phyloP scores from a whole-genome alignment of 2,329 filamentous ascomycete genomes.

The Mycosphaerelloides madeirae region DNA sequence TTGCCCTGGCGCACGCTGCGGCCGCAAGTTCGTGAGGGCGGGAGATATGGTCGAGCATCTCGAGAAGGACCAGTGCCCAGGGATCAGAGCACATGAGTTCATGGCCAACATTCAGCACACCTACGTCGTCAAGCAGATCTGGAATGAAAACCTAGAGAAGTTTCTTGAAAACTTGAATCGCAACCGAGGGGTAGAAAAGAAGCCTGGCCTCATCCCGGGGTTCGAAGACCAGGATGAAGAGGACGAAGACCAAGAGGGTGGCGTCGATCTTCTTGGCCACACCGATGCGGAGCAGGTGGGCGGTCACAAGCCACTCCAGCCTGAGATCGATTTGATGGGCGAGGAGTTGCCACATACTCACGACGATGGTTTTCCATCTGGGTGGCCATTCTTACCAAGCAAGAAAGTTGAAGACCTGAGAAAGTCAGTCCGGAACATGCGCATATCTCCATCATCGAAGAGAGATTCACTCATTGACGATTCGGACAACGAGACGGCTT shows the following conservation, averaged over 20 bases:
- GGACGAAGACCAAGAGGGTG: conserved; percentile 36
- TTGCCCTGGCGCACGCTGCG: conserved; percentile 53
- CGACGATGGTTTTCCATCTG: no score
- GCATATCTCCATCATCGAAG: no score
- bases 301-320: conserved; percentile 16
- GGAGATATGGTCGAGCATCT: conserved; percentile 50
- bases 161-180: conserved; percentile 20
- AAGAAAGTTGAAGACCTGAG: no score
- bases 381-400: no score
- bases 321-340: conserved; percentile 10
- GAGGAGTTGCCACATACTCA: neutral
- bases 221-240: neutral
- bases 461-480: neutral
- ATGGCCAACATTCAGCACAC: conserved; percentile 49
- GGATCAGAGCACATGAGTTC: conserved; percentile 42
- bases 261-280: conserved; percentile 16
- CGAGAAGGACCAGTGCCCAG: conserved; percentile 48
- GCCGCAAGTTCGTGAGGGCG: conserved; percentile 44
- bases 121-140: conserved; percentile 39
- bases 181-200: neutral
- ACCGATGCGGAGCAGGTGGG: conserved; percentile 16
- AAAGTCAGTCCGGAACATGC: no score
- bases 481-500: neutral
- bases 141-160: conserved; percentile 23
- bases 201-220: neutral